Conservation (phyloP, 257 asterid genomes). For the Solanum etuberosum region DNA sequence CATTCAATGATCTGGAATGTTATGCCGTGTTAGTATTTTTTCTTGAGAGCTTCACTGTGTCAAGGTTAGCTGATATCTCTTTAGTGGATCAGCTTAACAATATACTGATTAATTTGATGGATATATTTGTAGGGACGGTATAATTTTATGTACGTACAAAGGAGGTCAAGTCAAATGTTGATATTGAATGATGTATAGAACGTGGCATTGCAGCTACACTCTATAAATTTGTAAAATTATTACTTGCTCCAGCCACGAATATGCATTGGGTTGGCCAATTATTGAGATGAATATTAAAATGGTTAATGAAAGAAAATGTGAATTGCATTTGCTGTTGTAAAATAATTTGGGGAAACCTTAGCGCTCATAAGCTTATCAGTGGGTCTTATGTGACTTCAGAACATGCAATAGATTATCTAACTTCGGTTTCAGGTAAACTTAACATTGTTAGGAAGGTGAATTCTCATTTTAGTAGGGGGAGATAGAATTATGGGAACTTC, state of each 20-base stretch:
- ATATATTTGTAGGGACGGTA: not conserved
- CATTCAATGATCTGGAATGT: not conserved
- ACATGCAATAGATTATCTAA: not conserved
- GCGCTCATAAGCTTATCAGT: not conserved
- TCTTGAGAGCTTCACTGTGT: not conserved
- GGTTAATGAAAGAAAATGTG: not conserved
- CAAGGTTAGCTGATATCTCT: not conserved
- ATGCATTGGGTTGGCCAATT: not conserved
- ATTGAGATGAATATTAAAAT: not conserved
- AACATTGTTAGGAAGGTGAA: not conserved
- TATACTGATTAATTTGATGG: not conserved
- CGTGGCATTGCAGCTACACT: not conserved
- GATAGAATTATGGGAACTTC: not conserved
- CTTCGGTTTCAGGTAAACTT: not conserved
- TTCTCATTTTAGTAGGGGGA: not conserved
- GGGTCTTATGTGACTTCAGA: not conserved
- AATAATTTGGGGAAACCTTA: not conserved
- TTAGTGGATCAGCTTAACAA: not conserved
- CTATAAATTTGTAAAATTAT: not conserved
- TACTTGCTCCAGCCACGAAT: not conserved
- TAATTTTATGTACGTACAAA: not conserved
- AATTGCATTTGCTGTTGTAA: not conserved
- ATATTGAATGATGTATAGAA: not conserved
- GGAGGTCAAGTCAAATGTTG: not conserved
- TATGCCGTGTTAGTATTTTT: not conserved